Base-by-base conservation (phyloP, 805 yeast species). In the Brettanomyces naardenensis region DNA sequence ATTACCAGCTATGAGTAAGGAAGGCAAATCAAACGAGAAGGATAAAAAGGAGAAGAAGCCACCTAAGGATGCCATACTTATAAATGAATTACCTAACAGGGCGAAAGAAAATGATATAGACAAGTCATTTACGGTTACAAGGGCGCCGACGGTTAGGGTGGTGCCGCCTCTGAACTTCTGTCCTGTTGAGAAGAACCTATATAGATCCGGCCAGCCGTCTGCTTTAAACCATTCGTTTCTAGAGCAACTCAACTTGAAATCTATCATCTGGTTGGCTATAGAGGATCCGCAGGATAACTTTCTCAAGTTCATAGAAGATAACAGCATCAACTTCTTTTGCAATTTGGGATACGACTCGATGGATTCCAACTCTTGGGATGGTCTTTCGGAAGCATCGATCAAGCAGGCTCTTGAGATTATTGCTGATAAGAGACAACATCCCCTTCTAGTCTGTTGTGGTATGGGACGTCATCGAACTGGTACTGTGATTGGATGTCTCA, bases 381-480 rank as follows among this genome's bases (percentile, higher is more conserved):
- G 95, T 9, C 66, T 90, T 26, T 84, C 88, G 15, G 95, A 88
- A 53, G 69, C 75, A 30, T 76, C 94, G 18, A 87, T 90, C 37
- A 73, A 75, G 20, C 78, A 77, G 43, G 95, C 96, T 1, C 62
- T 90, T 44, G 82, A 80, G 44, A 69, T 87, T 25, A 82, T 90
- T 15, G 74, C 80, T 31, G 73, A 85, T 49, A 71, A 71, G 44
- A 69, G 74, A n/a, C 76, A 78, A 55, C 85, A 86, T 52, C 97
- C 98, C 0, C 51, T 92, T 44, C 64, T 92, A 36, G 89, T 89
- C 4, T 92, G 97, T 58, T 92, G 97, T 52, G 96, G 97, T 11
- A 92, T 92, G 98, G 98, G 98, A 0, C 68, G 98, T 48, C 98
- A 90, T 59, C 69, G 98, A 46, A 89, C 97, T 0, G 98, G 98